Evolutionary conservation across 176 grass and related monocot species (phyloP), one percentile per base, ranked within the genome.

Genomic region (Triticum urartu): DNA sequence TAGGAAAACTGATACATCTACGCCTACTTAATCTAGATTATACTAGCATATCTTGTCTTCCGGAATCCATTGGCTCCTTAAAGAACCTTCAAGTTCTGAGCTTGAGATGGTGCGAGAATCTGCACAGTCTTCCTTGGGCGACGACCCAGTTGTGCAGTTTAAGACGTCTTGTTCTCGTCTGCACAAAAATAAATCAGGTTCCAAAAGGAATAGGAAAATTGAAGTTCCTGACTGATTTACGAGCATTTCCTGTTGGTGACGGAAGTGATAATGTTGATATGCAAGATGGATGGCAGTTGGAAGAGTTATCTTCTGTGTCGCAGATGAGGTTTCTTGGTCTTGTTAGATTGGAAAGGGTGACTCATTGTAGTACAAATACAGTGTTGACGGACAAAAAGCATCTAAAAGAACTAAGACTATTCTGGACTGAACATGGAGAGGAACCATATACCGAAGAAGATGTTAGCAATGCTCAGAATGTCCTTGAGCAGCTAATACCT

Each of bases 11-110:
- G n/a, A n/a, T n/a, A n/a, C n/a, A n/a, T n/a, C n/a, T n/a, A n/a
- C n/a, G n/a, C n/a, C 34, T 35, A 36, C 78, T 87, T 8, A 30
- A 87, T 9, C 68, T 87, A 6, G 28, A 87, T 62, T 0, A 0
- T 0, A 87, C 68, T 0, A 0, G 35, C 7, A 80, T 74, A 81
- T 74, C 28, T 24, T 74, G 5, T 26, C 58, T 87, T 38, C 78
- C 77, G 0, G 77, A 73, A 4, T 87, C 85, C 26, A 52, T 81
- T 11, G 47, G 88, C 3, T 43, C 5, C 28, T 36, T 89, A 5
- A 18, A n/a, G 4, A 86, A 86, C 36, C 88, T 89, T 22, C 78
- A 79, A 8, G 76, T 73, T 28, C 11, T 90, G 11, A 90, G 64
- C 7, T 22, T 83, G 38, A 3, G 7, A 1, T 0, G 1, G 0